Evolutionary conservation across 176 grass and related monocot species (phyloP), one percentile per base, ranked within the genome.

Genomic region (Avena sativa): DNA sequence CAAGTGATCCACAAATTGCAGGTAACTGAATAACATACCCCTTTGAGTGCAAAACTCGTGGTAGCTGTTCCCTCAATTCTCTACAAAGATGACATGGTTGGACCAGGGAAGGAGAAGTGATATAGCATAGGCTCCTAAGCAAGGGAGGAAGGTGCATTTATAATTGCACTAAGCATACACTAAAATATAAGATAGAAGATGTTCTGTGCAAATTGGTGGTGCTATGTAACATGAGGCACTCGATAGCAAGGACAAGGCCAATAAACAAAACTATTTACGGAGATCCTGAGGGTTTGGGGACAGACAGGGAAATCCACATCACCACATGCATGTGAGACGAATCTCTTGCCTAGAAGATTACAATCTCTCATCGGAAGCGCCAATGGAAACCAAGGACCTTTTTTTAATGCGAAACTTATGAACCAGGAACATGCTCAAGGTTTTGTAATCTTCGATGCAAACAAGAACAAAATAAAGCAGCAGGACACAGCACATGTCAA

Each of bases 231-330:
- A 82, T 85, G 69, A 80, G 55, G 36, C 52, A 72, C 63, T 83
- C 16, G 38, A 89, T 43, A 88, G 66, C 65, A 92, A 88, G 74
- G 67, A 87, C 53, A 13, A 64, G 69, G 80, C 66, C 30, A 62
- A 90, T 87, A 90, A 82, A 92, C 48, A 82, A 87, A 82, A 87
- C 21, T 65, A 77, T 28, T 57, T 26, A 2, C 4, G 53, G 82
- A 90, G 84, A 94, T 85, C 76, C 80, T 80, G 79, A 80, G 46
- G 85, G 88, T 81, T 92, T 86, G 80, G 83, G 79, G 79, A 75
- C 51, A 75, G 79, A 66, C 82, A 88, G 80, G 85, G 84, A 87
- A 89, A 95, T 90, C 83, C 90, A 92, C 74, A 77, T 56, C 74
- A 77, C 0, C 74, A 77, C 90, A 89, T 86, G 85, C 90, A 82